phyloP scores from a whole-genome alignment of 2,329 filamentous ascomycete genomes.

The Dactylonectria macrodidyma region DNA sequence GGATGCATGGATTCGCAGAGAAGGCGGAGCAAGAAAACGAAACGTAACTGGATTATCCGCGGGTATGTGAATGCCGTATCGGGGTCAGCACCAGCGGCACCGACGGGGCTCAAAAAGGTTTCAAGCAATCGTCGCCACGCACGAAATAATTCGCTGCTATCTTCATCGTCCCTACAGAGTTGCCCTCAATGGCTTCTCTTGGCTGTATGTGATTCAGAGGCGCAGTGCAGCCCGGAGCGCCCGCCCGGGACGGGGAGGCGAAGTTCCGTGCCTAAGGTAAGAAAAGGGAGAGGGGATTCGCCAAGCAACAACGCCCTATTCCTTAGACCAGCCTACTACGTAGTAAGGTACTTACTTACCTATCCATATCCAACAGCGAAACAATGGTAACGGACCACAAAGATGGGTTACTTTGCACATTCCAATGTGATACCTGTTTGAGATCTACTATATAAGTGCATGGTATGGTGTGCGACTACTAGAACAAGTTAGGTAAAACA shows the following conservation, averaged over 20 bases:
- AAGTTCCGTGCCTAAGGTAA: not conserved
- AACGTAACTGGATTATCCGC: not conserved
- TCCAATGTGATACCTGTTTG: slow-evolving; percentile 1
- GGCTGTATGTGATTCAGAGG: slow-evolving; percentile 1
- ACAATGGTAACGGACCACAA: not conserved
- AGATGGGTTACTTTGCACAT: not conserved
- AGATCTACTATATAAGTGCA: not conserved
- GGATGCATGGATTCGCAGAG: not conserved
- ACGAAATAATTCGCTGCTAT: not conserved
- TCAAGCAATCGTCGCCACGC: not conserved
- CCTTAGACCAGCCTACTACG: too few species aligned
- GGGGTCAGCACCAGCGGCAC: not conserved
- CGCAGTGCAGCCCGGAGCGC: not conserved
- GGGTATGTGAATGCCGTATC: not conserved
- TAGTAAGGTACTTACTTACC: too few species aligned
- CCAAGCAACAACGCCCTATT: too few species aligned
- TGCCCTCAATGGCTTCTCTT: not conserved
- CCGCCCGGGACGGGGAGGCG: not conserved
- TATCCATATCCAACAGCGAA: not conserved
- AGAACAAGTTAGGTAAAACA: not conserved
- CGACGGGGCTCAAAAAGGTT: not conserved
- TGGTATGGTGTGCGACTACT: not conserved
- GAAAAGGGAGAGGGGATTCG: too few species aligned
- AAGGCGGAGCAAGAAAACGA: not conserved
- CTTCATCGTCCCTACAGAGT: not conserved